phyloP scores from a whole-genome alignment of 1,284 basidiomycete genomes.

The Melampsora larici-populina region DNA sequence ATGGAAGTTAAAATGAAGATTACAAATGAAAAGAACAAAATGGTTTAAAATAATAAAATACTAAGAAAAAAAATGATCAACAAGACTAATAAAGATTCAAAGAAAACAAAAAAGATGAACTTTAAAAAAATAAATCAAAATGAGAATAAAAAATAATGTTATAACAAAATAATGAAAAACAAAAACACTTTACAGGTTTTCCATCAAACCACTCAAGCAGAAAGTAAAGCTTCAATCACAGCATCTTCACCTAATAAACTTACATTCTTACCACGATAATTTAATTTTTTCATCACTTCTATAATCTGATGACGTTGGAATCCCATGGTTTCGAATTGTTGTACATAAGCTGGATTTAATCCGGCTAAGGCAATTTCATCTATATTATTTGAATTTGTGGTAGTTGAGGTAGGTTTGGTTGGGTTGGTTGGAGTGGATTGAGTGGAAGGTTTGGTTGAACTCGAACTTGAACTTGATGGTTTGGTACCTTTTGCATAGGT shows the following conservation, averaged over 20 bases:
- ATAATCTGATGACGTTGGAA: conserved; percentile 55
- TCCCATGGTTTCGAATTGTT: conserved; percentile 58
- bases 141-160: no score
- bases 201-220: no score
- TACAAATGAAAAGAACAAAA: no score
- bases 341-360: conserved; percentile 57
- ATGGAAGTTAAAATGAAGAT: no score
- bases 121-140: no score
- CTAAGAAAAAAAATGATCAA: no score
- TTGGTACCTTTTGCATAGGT: not conserved
- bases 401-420: not conserved
- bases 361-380: conserved; percentile 57
- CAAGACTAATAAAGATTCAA: no score
- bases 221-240: conserved; percentile 62
- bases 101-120: no score
- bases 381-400: conserved; percentile 23
- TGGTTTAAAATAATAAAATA: no score
- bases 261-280: conserved; percentile 78
- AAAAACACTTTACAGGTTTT: no score
- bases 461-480: conserved; percentile 66
- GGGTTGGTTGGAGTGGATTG: not conserved
- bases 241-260: conserved; percentile 63
- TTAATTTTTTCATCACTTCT: conserved; percentile 66
- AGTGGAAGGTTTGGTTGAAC: no score
- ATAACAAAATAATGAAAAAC: no score